Percentiles rank a stretch among this genome's conserved stretches.
Conservation (phyloP, 345 rosid genomes). For the Acer saccharum region DNA sequence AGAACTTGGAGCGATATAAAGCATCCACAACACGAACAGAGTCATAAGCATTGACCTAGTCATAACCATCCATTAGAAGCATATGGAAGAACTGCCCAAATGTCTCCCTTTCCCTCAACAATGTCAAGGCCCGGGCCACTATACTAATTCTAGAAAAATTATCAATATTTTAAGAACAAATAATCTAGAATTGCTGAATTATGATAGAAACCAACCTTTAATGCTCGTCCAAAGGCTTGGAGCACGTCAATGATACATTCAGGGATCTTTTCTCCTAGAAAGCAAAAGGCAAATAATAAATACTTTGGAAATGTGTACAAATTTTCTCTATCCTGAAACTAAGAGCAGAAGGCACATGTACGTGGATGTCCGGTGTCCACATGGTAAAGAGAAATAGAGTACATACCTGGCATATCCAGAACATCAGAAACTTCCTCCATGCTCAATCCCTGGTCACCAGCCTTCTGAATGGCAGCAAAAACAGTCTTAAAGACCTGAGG, state of each 20-base stretch:
- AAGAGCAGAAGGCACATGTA: no score
- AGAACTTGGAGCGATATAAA: no score
- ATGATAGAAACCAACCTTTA: slow-evolving; percentile 62
- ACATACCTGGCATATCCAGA: no score
- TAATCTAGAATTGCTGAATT: background rate
- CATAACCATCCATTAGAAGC: slow-evolving; percentile 8
- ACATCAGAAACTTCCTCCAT: no score
- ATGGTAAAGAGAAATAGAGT: no score
- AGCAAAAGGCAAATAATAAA: slow-evolving; percentile 31
- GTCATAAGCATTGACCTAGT: slow-evolving; percentile 74
- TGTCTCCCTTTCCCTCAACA: background rate
- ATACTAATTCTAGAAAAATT: background rate
- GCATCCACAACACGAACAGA: slow-evolving; percentile 33
- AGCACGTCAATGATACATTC: slow-evolving; percentile 67
- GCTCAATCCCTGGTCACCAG: no score
- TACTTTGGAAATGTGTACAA: background rate
- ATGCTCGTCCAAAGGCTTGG: slow-evolving; percentile 75
- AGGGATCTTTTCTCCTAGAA: slow-evolving; percentile 48
- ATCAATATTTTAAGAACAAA: background rate
- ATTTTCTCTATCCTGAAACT: no score
- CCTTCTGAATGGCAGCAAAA: no score
- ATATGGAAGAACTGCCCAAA: background rate
- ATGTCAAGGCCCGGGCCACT: background rate
- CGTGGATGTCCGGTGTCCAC: no score
- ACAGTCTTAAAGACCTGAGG: no score